These are phyloP conservation scores for Aspergillus floridensis DNA, from an alignment of 2,329 filamentous ascomycete species.

Conservation along the genomic window DNA sequence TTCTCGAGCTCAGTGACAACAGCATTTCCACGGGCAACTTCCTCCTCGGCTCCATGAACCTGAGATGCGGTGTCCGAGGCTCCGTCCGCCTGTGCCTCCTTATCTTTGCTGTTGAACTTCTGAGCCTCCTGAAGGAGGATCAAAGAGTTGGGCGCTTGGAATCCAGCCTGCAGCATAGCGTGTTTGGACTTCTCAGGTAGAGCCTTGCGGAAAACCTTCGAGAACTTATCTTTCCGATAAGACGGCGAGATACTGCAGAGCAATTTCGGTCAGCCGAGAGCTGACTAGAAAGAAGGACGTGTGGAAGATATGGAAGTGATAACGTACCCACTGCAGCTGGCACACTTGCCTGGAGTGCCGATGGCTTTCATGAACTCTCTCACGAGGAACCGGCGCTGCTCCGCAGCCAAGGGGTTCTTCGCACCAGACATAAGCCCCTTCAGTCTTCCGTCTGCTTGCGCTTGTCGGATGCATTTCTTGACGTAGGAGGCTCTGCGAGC, in stretches of 20 bases:
- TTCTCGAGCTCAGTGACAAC: constrained; percentile 35
- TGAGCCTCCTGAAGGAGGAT: constrained; percentile 54
- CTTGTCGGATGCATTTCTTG: constrained; percentile 64
- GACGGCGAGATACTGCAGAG: constrained; percentile 66
- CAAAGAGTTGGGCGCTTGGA: constrained; percentile 70
- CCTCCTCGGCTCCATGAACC: constrained; percentile 57
- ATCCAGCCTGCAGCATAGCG: constrained; percentile 68
- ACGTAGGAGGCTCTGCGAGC: constrained; percentile 66
- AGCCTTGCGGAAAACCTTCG: constrained; percentile 89
- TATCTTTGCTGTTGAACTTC: constrained; percentile 36
- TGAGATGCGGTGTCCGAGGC: constrained; percentile 48
- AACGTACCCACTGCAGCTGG: constrained; percentile 56
- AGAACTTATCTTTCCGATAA: constrained; percentile 84
- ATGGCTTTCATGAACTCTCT: constrained; percentile 79
- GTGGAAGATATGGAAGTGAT: neutral
- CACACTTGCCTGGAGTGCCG: constrained; percentile 67
- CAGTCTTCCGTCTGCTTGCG: constrained; percentile 48
- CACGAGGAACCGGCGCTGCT: constrained; percentile 71
- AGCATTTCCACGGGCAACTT: constrained; percentile 54
- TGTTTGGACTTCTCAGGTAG: constrained; percentile 71
- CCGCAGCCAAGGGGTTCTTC: constrained; percentile 81
- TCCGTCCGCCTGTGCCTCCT: constrained; percentile 27
- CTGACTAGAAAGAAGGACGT: constrained; percentile 1
- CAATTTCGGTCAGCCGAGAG: constrained; percentile 13
- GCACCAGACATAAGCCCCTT: constrained; percentile 48